These are phyloP conservation scores for Neurospora sp. DNA, from an alignment of 2,329 filamentous ascomycete species.

Conservation along the genomic window DNA sequence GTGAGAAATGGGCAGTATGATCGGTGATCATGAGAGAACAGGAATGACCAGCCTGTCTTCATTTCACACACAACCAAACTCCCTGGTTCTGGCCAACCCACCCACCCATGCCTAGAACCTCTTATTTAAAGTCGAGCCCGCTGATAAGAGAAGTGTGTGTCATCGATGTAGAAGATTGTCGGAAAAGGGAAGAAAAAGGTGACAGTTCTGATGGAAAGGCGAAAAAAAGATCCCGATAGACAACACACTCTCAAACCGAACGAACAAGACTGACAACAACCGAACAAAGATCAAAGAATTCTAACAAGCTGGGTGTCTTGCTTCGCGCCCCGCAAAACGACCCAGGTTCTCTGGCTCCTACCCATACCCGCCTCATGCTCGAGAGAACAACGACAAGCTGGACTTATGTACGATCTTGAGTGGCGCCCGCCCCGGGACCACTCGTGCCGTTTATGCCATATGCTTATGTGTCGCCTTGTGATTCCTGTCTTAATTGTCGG, in stretches of 20 bases:
- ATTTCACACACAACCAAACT: neutral
- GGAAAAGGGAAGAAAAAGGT: neutral
- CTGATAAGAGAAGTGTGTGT: neutral
- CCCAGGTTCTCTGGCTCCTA: neutral
- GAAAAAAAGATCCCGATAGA: neutral
- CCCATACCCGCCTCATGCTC: neutral
- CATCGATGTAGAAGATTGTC: neutral
- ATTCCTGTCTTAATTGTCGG: neutral
- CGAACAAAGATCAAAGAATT: neutral
- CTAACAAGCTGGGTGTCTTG: neutral
- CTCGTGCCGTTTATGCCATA: neutral
- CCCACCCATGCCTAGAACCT: neutral
- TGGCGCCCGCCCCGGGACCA: conserved; percentile 1
- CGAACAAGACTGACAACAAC: neutral
- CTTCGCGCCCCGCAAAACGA: neutral
- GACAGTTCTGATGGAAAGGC: neutral
- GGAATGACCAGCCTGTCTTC: neutral
- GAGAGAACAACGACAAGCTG: neutral
- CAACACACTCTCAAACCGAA: neutral
- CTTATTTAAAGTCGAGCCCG: neutral
- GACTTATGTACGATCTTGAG: conserved; percentile 5
- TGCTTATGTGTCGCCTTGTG: neutral
- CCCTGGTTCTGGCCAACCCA: neutral
- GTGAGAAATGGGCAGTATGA: neutral
- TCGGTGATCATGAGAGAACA: neutral